Percentiles rank a stretch among this genome's conserved stretches.
Evolutionary conservation across 192 early-diverging fungal species (phyloP).

Genomic region (Backusella australiensis): DNA sequence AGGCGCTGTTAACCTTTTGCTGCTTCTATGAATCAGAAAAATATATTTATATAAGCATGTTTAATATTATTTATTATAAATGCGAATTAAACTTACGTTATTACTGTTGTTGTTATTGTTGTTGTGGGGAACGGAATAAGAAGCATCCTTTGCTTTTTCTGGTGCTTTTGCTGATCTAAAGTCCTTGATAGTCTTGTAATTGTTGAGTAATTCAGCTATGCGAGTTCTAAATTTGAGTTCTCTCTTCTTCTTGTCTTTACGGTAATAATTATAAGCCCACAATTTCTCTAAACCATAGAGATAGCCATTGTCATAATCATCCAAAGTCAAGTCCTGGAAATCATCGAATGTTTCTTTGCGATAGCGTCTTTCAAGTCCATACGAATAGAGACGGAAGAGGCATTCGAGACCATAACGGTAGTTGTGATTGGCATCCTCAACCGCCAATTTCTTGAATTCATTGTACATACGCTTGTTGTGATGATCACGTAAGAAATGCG

Average conservation of each 20-base stretch:
- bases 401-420: conserved; percentile 96
- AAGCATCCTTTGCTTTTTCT: conserved; percentile 31
- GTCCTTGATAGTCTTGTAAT: conserved; percentile 61
- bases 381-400: conserved; percentile 96
- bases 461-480: conserved; percentile 92
- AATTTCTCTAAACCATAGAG: conserved; percentile 94
- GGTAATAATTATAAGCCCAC: conserved; percentile 91
- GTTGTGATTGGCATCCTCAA: conserved; percentile 84
- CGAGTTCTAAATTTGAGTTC: conserved; percentile 55
- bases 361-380: conserved; percentile 93
- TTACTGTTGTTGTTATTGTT: neutral
- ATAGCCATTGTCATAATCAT: conserved; percentile 71
- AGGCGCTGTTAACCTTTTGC: neutral
- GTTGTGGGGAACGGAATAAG: conserved; percentile 27
- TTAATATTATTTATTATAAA: neutral
- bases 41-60: neutral
- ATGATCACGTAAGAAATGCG: conserved; percentile 94
- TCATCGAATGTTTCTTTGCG: conserved; percentile 82
- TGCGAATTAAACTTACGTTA: neutral
- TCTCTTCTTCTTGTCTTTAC: conserved; percentile 76
- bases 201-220: conserved; percentile 52
- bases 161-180: conserved; percentile 34
- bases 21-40: neutral
- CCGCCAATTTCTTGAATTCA: conserved; percentile 88
- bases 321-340: conserved; percentile 80